Conservation (phyloP, 2,329 filamentous ascomycete species). For the Leptographium lundbergii region DNA sequence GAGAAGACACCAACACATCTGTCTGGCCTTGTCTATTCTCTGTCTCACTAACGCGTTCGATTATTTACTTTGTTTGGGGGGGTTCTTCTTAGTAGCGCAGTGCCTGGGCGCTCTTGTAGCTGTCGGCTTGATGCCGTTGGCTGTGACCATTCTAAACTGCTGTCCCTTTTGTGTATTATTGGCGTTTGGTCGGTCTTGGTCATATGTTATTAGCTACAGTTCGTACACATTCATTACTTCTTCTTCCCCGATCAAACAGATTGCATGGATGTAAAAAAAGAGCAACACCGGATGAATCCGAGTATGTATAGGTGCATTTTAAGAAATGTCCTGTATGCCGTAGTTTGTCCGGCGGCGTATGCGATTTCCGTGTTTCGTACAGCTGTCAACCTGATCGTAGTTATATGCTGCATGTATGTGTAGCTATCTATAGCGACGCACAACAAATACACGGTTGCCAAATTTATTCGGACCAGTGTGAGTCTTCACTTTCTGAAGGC, state of each 20-base stretch:
- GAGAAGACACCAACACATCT: neutral
- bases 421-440: neutral
- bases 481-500: neutral
- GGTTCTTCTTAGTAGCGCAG: neutral
- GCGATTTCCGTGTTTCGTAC: neutral
- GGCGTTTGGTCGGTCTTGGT: neutral
- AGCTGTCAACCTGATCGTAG: neutral
- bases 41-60: neutral
- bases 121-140: neutral
- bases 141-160: neutral
- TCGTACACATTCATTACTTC: neutral
- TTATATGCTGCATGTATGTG: too few species aligned
- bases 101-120: neutral
- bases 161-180: neutral
- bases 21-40: neutral
- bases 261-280: neutral
- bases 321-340: neutral
- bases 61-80: neutral
- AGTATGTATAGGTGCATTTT: neutral
- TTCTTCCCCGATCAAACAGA: neutral
- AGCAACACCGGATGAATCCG: neutral
- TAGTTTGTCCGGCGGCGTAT: neutral
- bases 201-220: neutral
- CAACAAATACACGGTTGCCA: neutral
- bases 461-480: neutral